phyloP scores from a whole-genome alignment of 2,329 filamentous ascomycete genomes.

The Xylariaceae sp. region DNA sequence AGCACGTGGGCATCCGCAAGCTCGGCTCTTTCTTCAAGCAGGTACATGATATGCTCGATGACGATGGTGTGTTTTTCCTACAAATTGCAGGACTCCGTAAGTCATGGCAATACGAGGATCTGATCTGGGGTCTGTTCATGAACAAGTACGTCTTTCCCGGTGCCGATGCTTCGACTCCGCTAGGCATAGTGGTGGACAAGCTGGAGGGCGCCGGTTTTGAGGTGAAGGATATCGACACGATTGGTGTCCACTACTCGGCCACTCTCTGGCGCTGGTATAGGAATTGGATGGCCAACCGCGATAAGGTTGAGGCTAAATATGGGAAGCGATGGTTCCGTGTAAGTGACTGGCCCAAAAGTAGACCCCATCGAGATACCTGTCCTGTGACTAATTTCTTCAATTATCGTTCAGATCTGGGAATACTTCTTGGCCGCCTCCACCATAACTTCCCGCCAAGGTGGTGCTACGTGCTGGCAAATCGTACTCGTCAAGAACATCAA shows the following conservation, averaged over 20 bases:
- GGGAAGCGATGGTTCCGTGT: constrained; percentile 93
- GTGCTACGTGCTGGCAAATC: constrained; percentile 75
- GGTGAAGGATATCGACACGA: constrained; percentile 85
- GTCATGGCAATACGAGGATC: constrained; percentile 95
- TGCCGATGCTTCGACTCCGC: constrained; percentile 89
- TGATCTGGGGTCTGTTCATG: constrained; percentile 98
- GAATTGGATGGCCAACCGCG: constrained; percentile 93
- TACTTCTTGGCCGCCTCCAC: constrained; percentile 76
- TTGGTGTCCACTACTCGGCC: constrained; percentile 95
- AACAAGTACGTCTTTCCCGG: constrained; percentile 99
- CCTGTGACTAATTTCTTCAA: constrained; percentile 12
- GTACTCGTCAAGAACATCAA: constrained; percentile 79
- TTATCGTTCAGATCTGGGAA: constrained; percentile 58
- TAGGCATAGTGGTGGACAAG: constrained; percentile 80
- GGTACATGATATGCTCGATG: constrained; percentile 91
- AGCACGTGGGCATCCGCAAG: constrained; percentile 94
- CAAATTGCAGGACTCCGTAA: constrained; percentile 94
- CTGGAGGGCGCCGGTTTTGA: constrained; percentile 87
- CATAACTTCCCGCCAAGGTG: constrained; percentile 71
- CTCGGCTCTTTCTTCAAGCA: constrained; percentile 77
- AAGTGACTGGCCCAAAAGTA: constrained; percentile 40
- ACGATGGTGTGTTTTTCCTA: constrained; percentile 93
- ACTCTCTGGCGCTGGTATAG: constrained; percentile 98
- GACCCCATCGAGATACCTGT: not conserved
- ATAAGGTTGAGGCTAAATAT: constrained; percentile 93